Conservation (phyloP, 139 green algal genomes). For the Coelastrella sp. region DNA sequence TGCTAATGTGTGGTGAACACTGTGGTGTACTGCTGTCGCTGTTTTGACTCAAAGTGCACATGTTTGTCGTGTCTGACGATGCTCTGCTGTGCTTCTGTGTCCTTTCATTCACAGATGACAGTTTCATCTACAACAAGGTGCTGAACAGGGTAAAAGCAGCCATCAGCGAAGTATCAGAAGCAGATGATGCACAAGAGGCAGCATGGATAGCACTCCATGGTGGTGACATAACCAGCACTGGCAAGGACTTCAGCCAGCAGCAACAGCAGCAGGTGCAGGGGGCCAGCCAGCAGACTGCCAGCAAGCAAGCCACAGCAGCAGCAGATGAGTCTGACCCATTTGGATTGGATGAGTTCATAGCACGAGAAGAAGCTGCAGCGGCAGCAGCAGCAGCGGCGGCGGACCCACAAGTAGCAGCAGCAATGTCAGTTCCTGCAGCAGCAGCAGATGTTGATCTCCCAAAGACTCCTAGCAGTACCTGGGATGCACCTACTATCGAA, state of each 20-base stretch:
- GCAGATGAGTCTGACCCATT: slow-evolving; percentile 37
- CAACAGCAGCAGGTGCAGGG: neutral
- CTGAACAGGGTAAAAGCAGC: slow-evolving; percentile 58
- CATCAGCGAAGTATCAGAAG: slow-evolving; percentile 17
- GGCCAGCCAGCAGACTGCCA: neutral
- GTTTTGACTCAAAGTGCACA: too few relatives aligned
- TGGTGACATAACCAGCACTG: slow-evolving; percentile 4
- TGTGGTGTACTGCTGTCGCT: too few relatives aligned
- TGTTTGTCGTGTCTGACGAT: neutral
- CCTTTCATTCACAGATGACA: slow-evolving; percentile 74
- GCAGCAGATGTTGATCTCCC: neutral
- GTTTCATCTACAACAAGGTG: slow-evolving; percentile 79
- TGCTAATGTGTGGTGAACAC: too few relatives aligned
- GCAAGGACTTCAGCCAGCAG: neutral
- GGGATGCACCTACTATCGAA: slow-evolving; percentile 44
- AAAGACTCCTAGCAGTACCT: neutral
- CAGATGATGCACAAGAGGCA: slow-evolving; percentile 35
- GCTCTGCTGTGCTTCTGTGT: too few relatives aligned
- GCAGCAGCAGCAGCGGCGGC: slow-evolving; percentile 19
- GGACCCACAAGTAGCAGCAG: slow-evolving; percentile 1
- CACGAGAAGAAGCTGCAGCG: slow-evolving; percentile 9
- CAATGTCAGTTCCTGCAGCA: neutral
- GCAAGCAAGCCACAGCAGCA: slow-evolving; percentile 9
- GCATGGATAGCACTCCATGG: neutral
- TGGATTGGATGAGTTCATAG: slow-evolving; percentile 29